Evolutionary conservation across 2,329 filamentous ascomycete genomes (phyloP).

Genomic region (Ophiostoma triangulosporum): DNA sequence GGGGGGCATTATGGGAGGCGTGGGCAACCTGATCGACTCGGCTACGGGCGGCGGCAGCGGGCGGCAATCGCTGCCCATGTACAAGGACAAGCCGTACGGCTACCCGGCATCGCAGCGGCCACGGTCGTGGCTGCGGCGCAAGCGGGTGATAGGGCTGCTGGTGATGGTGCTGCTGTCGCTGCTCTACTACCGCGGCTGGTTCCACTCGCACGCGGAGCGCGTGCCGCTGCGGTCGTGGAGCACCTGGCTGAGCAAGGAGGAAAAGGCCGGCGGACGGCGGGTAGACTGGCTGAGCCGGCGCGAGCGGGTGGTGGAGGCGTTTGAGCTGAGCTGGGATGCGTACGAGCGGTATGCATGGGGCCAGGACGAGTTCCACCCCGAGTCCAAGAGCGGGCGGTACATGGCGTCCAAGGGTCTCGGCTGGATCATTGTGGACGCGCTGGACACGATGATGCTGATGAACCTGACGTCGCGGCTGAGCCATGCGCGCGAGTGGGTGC

Average conservation of each 20-base stretch:
- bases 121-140: conserved; percentile 48
- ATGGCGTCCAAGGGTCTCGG: conserved; percentile 86
- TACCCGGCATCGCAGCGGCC: conserved; percentile 48
- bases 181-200: conserved; percentile 59
- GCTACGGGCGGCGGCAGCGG: conserved; percentile 13
- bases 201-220: conserved; percentile 27
- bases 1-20: conserved; percentile 43
- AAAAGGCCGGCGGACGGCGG: conserved; percentile 24
- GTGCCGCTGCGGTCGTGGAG: conserved; percentile 33
- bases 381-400: conserved; percentile 63
- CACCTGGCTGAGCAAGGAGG: conserved; percentile 36
- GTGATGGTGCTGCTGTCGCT: conserved; percentile 41
- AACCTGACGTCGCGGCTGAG: conserved; percentile 77
- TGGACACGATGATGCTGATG: conserved; percentile 98
- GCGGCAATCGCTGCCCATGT: conserved; percentile 63
- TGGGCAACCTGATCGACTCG: conserved; percentile 51
- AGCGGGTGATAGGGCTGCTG: conserved; percentile 41
- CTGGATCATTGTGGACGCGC: conserved; percentile 94
- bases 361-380: conserved; percentile 75
- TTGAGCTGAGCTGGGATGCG: conserved; percentile 81
- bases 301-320: conserved; percentile 75
- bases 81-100: conserved; percentile 94
- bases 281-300: conserved; percentile 67
- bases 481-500: conserved; percentile 80
- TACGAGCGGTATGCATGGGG: conserved; percentile 94